Evolutionary conservation across 2,329 filamentous ascomycete genomes (phyloP), one percentile per base, ranked within the genome.

Genomic region (Colletotrichum liriopes): DNA sequence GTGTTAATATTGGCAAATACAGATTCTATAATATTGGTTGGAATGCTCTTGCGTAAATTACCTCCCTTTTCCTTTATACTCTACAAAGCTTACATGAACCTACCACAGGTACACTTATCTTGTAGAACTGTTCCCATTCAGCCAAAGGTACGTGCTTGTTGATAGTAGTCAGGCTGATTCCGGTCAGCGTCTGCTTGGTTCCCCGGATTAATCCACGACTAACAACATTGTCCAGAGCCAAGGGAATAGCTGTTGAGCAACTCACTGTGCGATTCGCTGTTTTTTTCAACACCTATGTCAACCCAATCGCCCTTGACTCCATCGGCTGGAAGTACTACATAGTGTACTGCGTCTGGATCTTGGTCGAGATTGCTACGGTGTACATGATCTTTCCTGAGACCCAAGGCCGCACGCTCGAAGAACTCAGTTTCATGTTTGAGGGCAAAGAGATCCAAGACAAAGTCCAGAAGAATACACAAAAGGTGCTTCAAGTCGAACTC

Each of bases 371-470:
- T 51, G 65, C 58, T 35, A 75, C 82, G 90, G 92, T 96, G 62
- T 96, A 92, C 82, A 93, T 95, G 81, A 87, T 95, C 74, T 97
- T 96, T 80, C 94, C 94, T 12, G 94, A 97, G 83, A 97, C 94
- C 0, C 93, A 92, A 73, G 94, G 94, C 72, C 88, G 95, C 68
- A 92, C 93, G 64, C 85, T 96, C 32, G 93, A 96, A 84, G 94
- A 96, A 62, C 77, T 85, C 56, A 75, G 82, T 2, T 84, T 85
- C 76, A 75, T 75, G 68, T 75, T 75, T 39, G 73, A 75, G 45
- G 65, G 68, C 41, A 74, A 73, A 32, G 72, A 74, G 45, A 62
- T 74, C 23, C 55, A 61, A 47, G 71, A 73, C 4, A 73, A 63
- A 56, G 73, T 72, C 18, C 65, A 73, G 20, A 73, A 74, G 45